Percentiles rank a stretch among this genome's conserved stretches.
Evolutionary conservation across 2,329 filamentous ascomycete species (phyloP).

Genomic region (Cordyceps javanica): DNA sequence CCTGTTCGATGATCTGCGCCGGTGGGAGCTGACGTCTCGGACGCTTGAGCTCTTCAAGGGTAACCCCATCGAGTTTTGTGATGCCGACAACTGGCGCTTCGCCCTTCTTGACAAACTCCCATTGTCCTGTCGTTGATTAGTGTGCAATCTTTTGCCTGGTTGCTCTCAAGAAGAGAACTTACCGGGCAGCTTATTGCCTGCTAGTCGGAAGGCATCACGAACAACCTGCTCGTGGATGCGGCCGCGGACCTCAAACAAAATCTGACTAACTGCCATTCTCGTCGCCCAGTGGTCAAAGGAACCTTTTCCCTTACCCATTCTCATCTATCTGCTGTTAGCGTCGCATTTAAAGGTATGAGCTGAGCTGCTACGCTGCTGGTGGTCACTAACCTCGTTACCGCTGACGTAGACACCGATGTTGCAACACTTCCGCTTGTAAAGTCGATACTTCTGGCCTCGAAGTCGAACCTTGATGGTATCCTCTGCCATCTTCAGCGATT

Average conservation of each 20-base stretch:
- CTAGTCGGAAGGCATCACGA: slow-evolving; percentile 86
- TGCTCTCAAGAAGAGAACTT: slow-evolving; percentile 27
- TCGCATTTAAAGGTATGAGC: background rate
- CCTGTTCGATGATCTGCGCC: slow-evolving; percentile 28
- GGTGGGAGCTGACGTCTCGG: slow-evolving; percentile 63
- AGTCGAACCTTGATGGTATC: slow-evolving; percentile 87
- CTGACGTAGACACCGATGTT: slow-evolving; percentile 94
- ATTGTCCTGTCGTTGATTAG: slow-evolving; percentile 52
- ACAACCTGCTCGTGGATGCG: slow-evolving; percentile 92
- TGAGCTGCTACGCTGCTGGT: too few relatives aligned
- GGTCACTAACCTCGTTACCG: slow-evolving; percentile 74
- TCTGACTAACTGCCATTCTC: slow-evolving; percentile 81
- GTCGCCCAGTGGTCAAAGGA: slow-evolving; percentile 95
- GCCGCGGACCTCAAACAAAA: slow-evolving; percentile 89
- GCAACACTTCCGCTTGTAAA: slow-evolving; percentile 86
- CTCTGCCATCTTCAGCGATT: slow-evolving; percentile 83
- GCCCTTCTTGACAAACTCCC: slow-evolving; percentile 90
- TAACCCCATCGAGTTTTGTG: slow-evolving; percentile 82
- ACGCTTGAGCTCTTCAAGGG: slow-evolving; percentile 74
- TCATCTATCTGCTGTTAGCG: slow-evolving; percentile 46
- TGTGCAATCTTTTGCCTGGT: background rate
- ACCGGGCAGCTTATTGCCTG: slow-evolving; percentile 93
- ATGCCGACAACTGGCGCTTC: slow-evolving; percentile 87
- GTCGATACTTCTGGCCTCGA: slow-evolving; percentile 82
- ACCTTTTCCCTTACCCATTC: slow-evolving; percentile 99